Evolutionary conservation across 805 yeast genomes (phyloP).

Genomic region (Wickerhamomyces chaumierensis): DNA sequence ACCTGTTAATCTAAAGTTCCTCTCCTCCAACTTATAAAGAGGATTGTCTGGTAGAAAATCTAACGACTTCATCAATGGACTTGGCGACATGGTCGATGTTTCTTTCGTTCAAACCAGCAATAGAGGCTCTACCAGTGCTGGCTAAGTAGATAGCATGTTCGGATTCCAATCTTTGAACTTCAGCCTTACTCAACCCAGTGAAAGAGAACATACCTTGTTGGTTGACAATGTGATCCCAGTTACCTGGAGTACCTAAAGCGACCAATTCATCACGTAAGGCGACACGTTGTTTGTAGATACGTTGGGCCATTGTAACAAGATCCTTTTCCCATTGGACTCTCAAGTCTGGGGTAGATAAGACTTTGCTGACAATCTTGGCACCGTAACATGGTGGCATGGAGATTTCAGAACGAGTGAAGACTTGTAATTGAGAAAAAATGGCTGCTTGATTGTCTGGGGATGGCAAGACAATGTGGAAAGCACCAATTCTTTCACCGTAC

Average conservation of each 20-base stretch:
- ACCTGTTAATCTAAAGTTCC: too few species aligned
- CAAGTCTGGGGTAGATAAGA: conserved; percentile 57
- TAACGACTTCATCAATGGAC: conserved; percentile 72
- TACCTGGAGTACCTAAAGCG: conserved; percentile 68
- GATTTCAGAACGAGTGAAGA: conserved; percentile 69
- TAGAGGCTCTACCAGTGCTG: conserved; percentile 78
- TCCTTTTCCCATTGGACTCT: conserved; percentile 75
- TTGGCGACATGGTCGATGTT: conserved; percentile 73
- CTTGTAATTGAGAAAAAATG: conserved; percentile 64
- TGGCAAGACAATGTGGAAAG: conserved; percentile 64
- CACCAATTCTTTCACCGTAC: conserved; percentile 97
- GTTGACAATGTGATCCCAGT: conserved; percentile 80
- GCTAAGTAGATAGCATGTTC: conserved; percentile 78
- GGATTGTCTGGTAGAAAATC: conserved; percentile 10
- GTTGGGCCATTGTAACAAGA: conserved; percentile 74
- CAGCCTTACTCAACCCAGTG: conserved; percentile 72
- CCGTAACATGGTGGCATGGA: conserved; percentile 96
- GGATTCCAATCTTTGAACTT: conserved; percentile 65
- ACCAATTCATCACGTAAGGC: conserved; percentile 51
- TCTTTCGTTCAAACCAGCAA: conserved; percentile 80
- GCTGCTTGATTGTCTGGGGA: conserved; percentile 36
- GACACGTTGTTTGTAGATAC: conserved; percentile 73
- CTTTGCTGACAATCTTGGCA: conserved; percentile 75
- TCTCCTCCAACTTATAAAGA: conserved; percentile 2
- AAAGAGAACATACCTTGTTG: conserved; percentile 97